These are phyloP conservation scores for Pulveroboletus ravenelii DNA, from an alignment of 768 basidiomycete genomes.

Conservation along the genomic window DNA sequence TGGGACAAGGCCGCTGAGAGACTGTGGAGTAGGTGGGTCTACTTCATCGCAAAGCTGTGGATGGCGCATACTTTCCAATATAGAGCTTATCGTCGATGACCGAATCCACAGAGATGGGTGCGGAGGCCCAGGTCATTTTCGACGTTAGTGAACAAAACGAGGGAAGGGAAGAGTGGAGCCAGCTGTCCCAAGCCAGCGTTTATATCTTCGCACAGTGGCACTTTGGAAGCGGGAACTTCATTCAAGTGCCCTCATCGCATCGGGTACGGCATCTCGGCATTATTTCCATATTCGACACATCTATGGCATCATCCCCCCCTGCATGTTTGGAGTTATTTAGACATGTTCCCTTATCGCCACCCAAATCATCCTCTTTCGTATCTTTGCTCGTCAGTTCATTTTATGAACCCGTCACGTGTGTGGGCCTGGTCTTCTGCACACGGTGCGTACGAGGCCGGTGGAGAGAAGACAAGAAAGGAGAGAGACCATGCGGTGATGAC, in stretches of 20 bases:
- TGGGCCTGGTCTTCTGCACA: too few species aligned
- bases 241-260: neutral
- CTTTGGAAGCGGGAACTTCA: neutral
- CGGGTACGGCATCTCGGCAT: slow-evolving; percentile 22
- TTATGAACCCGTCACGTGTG: too few species aligned
- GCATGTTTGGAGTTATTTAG: neutral
- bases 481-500: neutral
- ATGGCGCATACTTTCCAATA: slow-evolving; percentile 33
- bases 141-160: neutral
- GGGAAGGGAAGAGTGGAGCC: slow-evolving; percentile 13
- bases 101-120: slow-evolving; percentile 23
- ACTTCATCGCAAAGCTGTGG: neutral
- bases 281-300: slow-evolving; percentile 2
- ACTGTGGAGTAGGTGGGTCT: slow-evolving; percentile 13
- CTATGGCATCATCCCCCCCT: too few species aligned
- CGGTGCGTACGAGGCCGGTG: neutral
- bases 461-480: neutral
- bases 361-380: neutral
- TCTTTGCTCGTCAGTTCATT: too few species aligned
- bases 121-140: slow-evolving; percentile 27
- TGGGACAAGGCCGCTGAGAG: slow-evolving; percentile 32
- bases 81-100: slow-evolving; percentile 31
- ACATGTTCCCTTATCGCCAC: neutral
- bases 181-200: slow-evolving; percentile 4
- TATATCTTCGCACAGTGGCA: slow-evolving; percentile 13